Conservation (phyloP, 441 rosid species). For the Cnidoscolus chayamansa region DNA sequence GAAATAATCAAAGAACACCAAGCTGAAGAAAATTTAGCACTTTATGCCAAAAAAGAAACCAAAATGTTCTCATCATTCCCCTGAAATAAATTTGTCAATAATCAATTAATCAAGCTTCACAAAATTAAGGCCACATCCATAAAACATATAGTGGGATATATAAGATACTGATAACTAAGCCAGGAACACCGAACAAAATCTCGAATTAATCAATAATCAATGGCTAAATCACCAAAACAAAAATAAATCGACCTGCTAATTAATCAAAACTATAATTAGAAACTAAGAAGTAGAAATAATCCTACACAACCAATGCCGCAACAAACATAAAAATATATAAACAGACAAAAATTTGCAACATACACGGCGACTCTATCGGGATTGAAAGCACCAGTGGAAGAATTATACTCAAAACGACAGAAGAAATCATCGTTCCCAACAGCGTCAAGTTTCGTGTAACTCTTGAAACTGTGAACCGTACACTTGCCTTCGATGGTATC, state of each 20-base stretch:
- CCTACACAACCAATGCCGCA: neutral
- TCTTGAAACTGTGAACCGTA: slow-evolving; percentile 78
- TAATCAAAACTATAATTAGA: neutral
- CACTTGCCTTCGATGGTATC: slow-evolving; percentile 94
- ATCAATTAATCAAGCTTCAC: neutral
- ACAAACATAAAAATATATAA: neutral
- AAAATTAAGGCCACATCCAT: neutral
- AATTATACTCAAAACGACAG: slow-evolving; percentile 94
- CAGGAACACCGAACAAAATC: neutral
- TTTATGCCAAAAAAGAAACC: neutral
- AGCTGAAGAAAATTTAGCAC: neutral
- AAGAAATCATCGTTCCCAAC: slow-evolving; percentile 94
- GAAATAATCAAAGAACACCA: neutral
- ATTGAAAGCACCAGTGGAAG: slow-evolving; percentile 72
- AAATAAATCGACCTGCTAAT: neutral
- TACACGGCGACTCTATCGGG: slow-evolving; percentile 98
- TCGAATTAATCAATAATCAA: neutral
- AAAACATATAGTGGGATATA: neutral
- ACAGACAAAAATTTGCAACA: slow-evolving; percentile 21
- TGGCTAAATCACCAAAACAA: neutral
- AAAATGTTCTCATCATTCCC: neutral
- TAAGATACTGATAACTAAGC: neutral
- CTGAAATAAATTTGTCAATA: neutral
- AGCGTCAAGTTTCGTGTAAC: slow-evolving; percentile 78
- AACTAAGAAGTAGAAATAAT: neutral